Percentiles rank a stretch among this genome's conserved stretches.
phyloP scores from a whole-genome alignment of 352 stramenopile species.

The Albugo laibachii region DNA sequence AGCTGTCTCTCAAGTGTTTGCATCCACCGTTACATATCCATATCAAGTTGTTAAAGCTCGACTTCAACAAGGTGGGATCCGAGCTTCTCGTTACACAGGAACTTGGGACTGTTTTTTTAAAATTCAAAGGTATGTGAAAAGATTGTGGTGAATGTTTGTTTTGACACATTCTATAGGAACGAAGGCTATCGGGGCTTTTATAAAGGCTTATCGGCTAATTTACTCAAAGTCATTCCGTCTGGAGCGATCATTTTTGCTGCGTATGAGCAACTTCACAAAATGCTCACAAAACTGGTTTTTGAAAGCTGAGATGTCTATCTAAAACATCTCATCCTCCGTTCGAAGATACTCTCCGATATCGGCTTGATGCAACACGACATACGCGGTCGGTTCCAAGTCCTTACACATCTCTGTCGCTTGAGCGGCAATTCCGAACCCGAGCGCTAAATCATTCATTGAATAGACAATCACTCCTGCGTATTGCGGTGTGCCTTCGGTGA shows the following conservation, averaged over 20 bases:
- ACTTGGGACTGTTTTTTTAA: conserved; percentile 79
- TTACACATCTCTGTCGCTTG: conserved; percentile 91
- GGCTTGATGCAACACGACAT: conserved; percentile 97
- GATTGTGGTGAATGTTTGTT: conserved; percentile 2
- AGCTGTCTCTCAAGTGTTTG: conserved; percentile 57
- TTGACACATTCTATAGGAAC: conserved; percentile 12
- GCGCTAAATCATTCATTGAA: conserved; percentile 95
- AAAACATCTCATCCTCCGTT: conserved; percentile 96
- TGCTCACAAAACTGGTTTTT: conserved; percentile 24
- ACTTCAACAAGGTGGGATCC: conserved; percentile 81
- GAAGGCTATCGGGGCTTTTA: conserved; percentile 90
- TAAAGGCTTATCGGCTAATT: conserved; percentile 89
- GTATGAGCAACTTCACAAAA: conserved; percentile 65
- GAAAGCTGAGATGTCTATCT: conserved; percentile 22
- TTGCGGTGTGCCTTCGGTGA: conserved; percentile 95
- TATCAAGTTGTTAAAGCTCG: conserved; percentile 94
- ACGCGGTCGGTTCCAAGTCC: conserved; percentile 90
- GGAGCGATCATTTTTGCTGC: conserved; percentile 87
- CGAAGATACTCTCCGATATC: conserved; percentile 98
- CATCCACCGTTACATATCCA: conserved; percentile 82
- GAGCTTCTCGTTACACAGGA: conserved; percentile 72
- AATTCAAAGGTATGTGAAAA: conserved; percentile 42
- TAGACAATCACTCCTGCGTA: conserved; percentile 98
- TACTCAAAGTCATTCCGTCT: conserved; percentile 90
- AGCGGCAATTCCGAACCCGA: conserved; percentile 95